Evolutionary conservation across 2,329 filamentous ascomycete species (phyloP).

Genomic region (Ceratocystis alfenasii): DNA sequence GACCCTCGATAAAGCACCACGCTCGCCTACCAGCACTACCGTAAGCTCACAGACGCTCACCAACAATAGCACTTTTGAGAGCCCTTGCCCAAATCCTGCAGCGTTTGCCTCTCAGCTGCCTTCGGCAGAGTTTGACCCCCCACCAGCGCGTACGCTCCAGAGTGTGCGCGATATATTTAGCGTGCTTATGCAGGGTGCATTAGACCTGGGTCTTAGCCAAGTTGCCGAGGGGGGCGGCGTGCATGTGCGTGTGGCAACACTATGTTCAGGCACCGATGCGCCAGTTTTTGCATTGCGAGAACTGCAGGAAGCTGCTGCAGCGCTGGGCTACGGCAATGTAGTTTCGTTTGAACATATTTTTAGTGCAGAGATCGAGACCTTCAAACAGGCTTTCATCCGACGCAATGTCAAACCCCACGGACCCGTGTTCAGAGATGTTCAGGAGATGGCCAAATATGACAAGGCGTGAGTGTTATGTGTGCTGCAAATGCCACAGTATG

Average conservation of each 20-base stretch:
- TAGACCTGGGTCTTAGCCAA: constrained; percentile 23
- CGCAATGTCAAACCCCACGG: constrained; percentile 42
- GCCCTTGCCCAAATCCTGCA: no score
- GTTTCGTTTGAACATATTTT: constrained; percentile 45
- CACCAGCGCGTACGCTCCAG: background rate
- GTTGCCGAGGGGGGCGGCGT: constrained; percentile 27
- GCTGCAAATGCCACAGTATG: background rate
- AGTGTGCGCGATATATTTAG: constrained; percentile 13
- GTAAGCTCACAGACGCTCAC: background rate
- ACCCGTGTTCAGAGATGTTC: constrained; percentile 47
- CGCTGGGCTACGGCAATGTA: constrained; percentile 26
- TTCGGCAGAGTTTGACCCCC: constrained; percentile 2
- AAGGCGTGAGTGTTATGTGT: constrained; percentile 36
- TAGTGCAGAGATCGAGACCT: constrained; percentile 51
- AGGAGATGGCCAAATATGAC: constrained; percentile 38
- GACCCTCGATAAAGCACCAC: background rate
- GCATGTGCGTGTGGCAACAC: constrained; percentile 46
- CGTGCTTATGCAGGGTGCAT: constrained; percentile 15
- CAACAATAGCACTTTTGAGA: no score
- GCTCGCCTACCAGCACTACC: background rate
- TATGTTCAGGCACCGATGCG: constrained; percentile 69
- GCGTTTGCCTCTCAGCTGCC: background rate
- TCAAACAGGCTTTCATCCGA: constrained; percentile 53
- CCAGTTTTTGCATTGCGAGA: constrained; percentile 55
- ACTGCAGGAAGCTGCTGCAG: constrained; percentile 36